Base-by-base conservation (phyloP, 2,329 filamentous ascomycete genomes). In the Phialemoniopsis sp. region DNA sequence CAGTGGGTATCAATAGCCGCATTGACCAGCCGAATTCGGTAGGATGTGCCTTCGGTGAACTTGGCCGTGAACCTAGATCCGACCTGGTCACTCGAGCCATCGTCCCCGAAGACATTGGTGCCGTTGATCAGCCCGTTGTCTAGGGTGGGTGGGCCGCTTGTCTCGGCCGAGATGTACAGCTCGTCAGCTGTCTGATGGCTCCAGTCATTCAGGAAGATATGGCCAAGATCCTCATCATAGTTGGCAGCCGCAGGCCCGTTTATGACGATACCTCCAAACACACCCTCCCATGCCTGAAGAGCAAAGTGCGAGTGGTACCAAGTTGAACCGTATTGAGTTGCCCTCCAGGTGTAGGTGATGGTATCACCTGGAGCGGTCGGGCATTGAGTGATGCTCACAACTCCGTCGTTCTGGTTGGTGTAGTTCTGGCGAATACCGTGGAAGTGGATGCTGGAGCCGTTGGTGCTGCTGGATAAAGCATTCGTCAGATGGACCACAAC, bases 241-340 rank as follows among this genome's bases (percentile, higher is more conserved):
- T 78, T 67, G 13, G 69, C 64, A 3, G 72, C 71, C 0, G 70
- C 67, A 0, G 80, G 80, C 0, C 80, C 80, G 39, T 82, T 68
- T 48, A 85, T 78, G 14, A 83, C 59, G 29, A 86, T 74, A 3
- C 68, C 70, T 0, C 82, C 82, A 19, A 76, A 64, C 1, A 83
- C 58, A 1, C 82, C 82, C 40, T 82, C 67, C 57, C 62, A 70
- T 0, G 61, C 57, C 42, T 70, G 66, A 0, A 67, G 50, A 4
- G 63, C 63, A 48, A 75, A 76, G 52, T 84, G 80, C 1, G 72
- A 77, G 53, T 84, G 80, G 39, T 82, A 82, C 74, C 75, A 81
- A 3, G 64, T 65, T 0, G 70, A 62, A 9, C 79, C 74, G 54
- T 78, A 73, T 48, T 73, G 64, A 1, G 68, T 74, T 4, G 72